Base-by-base conservation (phyloP, 441 rosid genomes). In the Theobroma grandiflorum region DNA sequence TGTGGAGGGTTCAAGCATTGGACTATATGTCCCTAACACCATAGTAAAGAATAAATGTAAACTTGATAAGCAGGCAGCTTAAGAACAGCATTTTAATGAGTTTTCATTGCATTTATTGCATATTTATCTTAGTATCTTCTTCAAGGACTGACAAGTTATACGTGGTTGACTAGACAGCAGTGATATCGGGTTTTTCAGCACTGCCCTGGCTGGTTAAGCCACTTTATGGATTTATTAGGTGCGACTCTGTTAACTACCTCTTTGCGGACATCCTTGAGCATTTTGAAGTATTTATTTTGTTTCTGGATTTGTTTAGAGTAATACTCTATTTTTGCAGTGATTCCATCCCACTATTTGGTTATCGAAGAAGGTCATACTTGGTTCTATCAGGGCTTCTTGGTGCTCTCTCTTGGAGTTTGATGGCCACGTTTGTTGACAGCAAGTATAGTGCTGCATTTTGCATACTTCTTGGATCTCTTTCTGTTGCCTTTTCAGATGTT, bases 121-220 rank as follows among this genome's bases (percentile, higher is more conserved):
- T 14, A 71, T 75, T 71, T 63, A 35, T 63, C 62, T 18, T 80
- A 45, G 58, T 47, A n/a, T 79, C 62, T 61, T 75, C 33, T 55
- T 72, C 22, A 75, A 85, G 81, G 82, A 80, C 90, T 91, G 89
- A 93, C 88, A 82, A 80, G 73, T 58, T 86, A 18, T 84, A 59
- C 79, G 20, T 86, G 81, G 43, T 90, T 89, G 86, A 88, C 92
- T 94, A 95, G 99, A 94, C 98, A 91, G 99, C 99, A 88, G 94
- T 95, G 78, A 90, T 96, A 86, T 87, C 91, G 33, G 98, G 98
- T 62, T 93, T 93, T 87, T 94, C 99, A 83, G 81, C 98, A 5
- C 89, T 96, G 52, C 99, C 99, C 2, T 96, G 99, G 99, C 99
- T 93, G 80, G 82, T 96, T 67, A 96, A 96, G 84, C 98, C 99